Conservation (phyloP, 2,329 filamentous ascomycete genomes). For the Westerdykella ornata region DNA sequence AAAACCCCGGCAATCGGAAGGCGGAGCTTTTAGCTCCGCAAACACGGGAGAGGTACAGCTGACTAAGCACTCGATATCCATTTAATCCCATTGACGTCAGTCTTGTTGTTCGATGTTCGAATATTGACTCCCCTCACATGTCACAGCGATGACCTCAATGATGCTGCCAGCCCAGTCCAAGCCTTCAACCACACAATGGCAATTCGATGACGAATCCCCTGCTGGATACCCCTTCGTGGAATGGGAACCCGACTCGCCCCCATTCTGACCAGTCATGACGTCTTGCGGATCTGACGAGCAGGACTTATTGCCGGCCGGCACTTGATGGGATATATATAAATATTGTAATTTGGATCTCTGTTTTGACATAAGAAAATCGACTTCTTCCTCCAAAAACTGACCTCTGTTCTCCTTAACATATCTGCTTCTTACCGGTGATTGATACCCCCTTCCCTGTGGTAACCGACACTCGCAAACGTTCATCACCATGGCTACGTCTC, state of each 20-base stretch:
- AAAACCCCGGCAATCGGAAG: too few species aligned
- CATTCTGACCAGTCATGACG: neutral
- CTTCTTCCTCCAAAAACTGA: neutral
- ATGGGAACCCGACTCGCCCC: neutral
- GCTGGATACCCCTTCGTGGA: neutral
- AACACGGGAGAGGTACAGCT: too few species aligned
- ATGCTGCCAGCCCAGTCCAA: too few species aligned
- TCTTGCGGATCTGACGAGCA: too few species aligned
- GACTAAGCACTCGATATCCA: too few species aligned
- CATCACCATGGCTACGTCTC: slow-evolving; percentile 24
- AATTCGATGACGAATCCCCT: neutral
- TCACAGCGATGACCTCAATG: too few species aligned
- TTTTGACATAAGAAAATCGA: neutral
- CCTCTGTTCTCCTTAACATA: neutral
- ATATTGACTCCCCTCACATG: too few species aligned
- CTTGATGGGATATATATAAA: neutral
- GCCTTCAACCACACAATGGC: neutral
- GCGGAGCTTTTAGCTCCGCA: too few species aligned
- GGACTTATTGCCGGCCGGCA: too few species aligned
- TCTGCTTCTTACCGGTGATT: neutral
- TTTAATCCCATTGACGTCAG: too few species aligned
- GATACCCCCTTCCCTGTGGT: neutral
- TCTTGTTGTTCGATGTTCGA: too few species aligned
- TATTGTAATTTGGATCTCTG: neutral
- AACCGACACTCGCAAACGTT: neutral